phyloP scores from a whole-genome alignment of 1,139 yeast species.

The Blastobotrys ciferrii region DNA sequence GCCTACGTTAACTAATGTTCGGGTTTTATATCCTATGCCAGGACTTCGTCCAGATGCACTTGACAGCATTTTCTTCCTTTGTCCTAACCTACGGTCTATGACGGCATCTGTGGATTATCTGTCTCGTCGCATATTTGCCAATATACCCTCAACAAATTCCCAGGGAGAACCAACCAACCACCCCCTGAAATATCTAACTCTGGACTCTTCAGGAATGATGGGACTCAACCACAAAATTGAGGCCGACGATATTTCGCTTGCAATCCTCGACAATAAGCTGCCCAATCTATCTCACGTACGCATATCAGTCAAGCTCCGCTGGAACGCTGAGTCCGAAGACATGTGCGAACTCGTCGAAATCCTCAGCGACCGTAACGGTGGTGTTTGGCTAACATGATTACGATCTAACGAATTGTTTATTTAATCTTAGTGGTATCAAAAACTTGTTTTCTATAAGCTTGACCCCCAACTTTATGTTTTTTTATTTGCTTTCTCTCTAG shows the following conservation, averaged over 20 bases:
- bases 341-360: conserved; percentile 56
- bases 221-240: conserved; percentile 82
- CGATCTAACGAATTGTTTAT: not conserved
- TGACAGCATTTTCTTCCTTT: conserved; percentile 68
- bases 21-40: conserved; percentile 88
- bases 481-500: too few relatives aligned
- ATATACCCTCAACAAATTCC: conserved; percentile 24
- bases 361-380: conserved; percentile 37
- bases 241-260: conserved; percentile 85
- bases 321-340: conserved; percentile 77
- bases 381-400: conserved; percentile 30
- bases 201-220: conserved; percentile 84
- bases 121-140: conserved; percentile 44
- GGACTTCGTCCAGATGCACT: conserved; percentile 64
- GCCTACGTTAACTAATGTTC: conserved; percentile 54
- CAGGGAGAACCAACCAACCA: conserved; percentile 37
- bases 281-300: conserved; percentile 64
- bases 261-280: conserved; percentile 72
- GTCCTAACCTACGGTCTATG: conserved; percentile 65
- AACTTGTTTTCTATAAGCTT: too few relatives aligned
- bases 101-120: conserved; percentile 81
- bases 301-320: conserved; percentile 76
- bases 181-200: conserved; percentile 62
- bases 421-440: not conserved
- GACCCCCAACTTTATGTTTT: too few relatives aligned